phyloP scores from a whole-genome alignment of 129 eudicot genomes.

The Arctium minus region DNA sequence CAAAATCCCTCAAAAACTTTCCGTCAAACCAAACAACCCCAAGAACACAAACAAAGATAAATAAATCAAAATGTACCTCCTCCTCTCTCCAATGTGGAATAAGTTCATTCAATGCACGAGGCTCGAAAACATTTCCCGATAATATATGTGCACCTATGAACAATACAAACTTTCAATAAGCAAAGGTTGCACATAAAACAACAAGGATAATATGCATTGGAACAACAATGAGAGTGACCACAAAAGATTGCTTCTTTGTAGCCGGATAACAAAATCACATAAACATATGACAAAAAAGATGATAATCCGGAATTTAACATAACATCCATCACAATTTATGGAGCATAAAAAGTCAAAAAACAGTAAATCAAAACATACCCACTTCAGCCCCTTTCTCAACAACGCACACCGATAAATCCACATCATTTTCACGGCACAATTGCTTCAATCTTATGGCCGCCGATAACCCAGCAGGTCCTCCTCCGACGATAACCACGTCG shows the following conservation, averaged over 20 bases:
- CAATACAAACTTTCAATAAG: neutral
- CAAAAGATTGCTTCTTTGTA: too few relatives aligned
- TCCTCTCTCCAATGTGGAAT: conserved; percentile 83
- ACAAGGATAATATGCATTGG: neutral
- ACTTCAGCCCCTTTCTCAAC: conserved; percentile 96
- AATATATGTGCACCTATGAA: conserved; percentile 83
- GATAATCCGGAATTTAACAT: neutral
- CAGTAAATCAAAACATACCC: conserved; percentile 40
- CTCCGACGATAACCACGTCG: conserved; percentile 91
- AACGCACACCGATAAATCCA: conserved; percentile 79
- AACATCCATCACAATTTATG: neutral
- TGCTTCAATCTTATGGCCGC: conserved; percentile 93
- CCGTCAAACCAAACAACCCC: too few relatives aligned
- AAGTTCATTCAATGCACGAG: conserved; percentile 91
- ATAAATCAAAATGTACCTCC: conserved; percentile 40
- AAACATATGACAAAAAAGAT: too few relatives aligned
- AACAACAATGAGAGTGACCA: too few relatives aligned
- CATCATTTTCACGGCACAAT: conserved; percentile 56
- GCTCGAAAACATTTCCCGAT: conserved; percentile 95
- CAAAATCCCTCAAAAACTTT: too few relatives aligned
- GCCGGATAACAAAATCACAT: too few relatives aligned
- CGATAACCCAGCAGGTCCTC: conserved; percentile 93
- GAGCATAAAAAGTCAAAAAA: neutral
- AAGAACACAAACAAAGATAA: neutral
- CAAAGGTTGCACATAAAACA: neutral